A percentile compares a stretch with the other conserved stretches of the same genome.
Conservation (phyloP, 352 stramenopile genomes). For the Pelagophyceae sp. region DNA sequence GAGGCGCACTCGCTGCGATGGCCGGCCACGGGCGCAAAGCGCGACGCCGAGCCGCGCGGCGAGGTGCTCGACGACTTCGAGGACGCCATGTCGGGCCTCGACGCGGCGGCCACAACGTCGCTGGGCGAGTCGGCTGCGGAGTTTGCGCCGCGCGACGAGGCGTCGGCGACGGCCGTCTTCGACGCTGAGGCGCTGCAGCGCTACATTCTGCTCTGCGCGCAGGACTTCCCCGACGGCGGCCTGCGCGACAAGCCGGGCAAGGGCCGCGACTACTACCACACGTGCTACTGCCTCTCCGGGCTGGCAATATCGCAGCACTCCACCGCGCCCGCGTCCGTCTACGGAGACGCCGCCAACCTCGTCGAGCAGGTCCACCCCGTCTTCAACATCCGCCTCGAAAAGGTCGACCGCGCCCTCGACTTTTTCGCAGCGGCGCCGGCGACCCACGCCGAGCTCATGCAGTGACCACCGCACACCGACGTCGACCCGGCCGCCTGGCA, state of each 20-base stretch:
- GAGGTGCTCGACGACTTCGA: neutral
- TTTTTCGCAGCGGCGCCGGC: conserved; percentile 44
- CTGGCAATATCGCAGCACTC: conserved; percentile 82
- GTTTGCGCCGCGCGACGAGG: too few species aligned
- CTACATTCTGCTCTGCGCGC: conserved; percentile 85
- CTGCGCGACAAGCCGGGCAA: conserved; percentile 87
- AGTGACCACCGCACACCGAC: too few species aligned
- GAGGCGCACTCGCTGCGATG: too few species aligned
- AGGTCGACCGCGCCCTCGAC: conserved; percentile 54
- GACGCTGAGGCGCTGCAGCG: conserved; percentile 51
- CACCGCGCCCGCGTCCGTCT: conserved; percentile 34
- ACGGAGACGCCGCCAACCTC: conserved; percentile 47
- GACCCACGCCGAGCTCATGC: neutral
- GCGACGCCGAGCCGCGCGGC: too few species aligned
- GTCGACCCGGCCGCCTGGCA: too few species aligned
- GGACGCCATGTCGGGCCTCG: neutral
- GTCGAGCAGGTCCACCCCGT: conserved; percentile 69
- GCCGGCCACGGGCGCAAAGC: too few species aligned
- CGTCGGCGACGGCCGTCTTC: too few species aligned
- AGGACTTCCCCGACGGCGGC: conserved; percentile 77
- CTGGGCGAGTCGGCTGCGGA: neutral
- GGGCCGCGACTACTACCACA: conserved; percentile 94
- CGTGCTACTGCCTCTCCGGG: conserved; percentile 93
- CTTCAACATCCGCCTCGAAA: conserved; percentile 80
- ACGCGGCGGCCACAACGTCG: neutral